Conservation (phyloP, 768 basidiomycete genomes). For the Mycena capillaripes region DNA sequence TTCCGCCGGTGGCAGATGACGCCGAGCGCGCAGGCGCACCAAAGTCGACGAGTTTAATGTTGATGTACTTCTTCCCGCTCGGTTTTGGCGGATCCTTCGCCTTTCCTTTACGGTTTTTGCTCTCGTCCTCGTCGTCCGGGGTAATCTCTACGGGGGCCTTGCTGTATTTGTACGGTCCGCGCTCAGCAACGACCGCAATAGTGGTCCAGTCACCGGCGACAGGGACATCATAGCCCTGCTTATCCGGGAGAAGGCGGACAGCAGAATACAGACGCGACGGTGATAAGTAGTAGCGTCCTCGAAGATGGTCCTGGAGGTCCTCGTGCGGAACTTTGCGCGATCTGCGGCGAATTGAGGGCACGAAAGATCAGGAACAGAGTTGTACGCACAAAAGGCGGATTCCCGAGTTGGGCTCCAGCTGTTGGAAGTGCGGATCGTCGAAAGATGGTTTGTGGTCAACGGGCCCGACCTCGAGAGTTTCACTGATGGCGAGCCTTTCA, state of each 20-base stretch:
- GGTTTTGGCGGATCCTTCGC: constrained; percentile 56
- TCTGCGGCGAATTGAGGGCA: constrained; percentile 53
- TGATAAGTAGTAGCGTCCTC: constrained; percentile 88
- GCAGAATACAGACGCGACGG: constrained; percentile 92
- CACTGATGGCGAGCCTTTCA: constrained; percentile 77
- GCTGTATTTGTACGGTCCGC: constrained; percentile 82
- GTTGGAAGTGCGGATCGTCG: constrained; percentile 84
- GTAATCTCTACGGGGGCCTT: constrained; percentile 73
- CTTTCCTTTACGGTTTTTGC: constrained; percentile 43
- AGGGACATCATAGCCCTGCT: constrained; percentile 91
- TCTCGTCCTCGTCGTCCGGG: constrained; percentile 57
- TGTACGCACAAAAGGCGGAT: constrained; percentile 83
- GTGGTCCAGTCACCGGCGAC: constrained; percentile 96
- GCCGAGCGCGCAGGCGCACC: constrained; percentile 70
- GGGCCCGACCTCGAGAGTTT: constrained; percentile 85
- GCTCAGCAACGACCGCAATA: constrained; percentile 94
- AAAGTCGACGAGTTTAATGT: constrained; percentile 87
- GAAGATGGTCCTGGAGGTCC: constrained; percentile 84
- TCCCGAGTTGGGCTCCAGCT: constrained; percentile 91
- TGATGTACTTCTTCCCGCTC: constrained; percentile 85
- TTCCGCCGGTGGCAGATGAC: constrained; percentile 68
- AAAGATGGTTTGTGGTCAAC: constrained; percentile 76
- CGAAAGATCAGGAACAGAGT: constrained; percentile 6
- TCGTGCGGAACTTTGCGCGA: constrained; percentile 82
- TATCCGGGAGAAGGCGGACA: constrained; percentile 80